Conservation (phyloP, 768 basidiomycete genomes). For the Rhodotorula sphaerocarpa region DNA sequence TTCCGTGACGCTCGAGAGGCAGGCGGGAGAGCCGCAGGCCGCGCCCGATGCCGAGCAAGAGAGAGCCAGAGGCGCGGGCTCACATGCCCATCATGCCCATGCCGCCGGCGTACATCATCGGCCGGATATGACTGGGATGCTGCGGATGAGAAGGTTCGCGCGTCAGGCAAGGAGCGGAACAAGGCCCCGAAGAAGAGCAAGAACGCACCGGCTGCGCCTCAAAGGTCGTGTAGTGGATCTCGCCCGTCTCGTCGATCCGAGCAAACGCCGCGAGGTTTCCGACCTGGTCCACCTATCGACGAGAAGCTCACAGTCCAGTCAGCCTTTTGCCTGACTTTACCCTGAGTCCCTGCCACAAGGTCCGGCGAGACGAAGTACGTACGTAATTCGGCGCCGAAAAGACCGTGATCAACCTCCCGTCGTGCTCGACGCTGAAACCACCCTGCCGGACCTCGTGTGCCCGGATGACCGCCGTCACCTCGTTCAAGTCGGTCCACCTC, state of each 20-base stretch:
- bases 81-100: conserved; percentile 19
- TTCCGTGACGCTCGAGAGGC: too few species aligned
- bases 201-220: conserved; percentile 29
- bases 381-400: conserved; percentile 88
- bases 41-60: too few species aligned
- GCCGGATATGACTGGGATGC: conserved; percentile 16
- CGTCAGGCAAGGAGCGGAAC: neutral
- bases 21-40: too few species aligned
- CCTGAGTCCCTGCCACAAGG: conserved; percentile 2
- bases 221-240: conserved; percentile 36
- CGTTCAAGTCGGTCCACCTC: conserved; percentile 35
- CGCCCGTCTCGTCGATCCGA: conserved; percentile 35
- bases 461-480: conserved; percentile 64
- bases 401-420: conserved; percentile 88
- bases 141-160: neutral
- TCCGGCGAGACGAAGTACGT: too few species aligned
- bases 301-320: neutral
- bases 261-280: conserved; percentile 90
- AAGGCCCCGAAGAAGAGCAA: neutral
- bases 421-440: conserved; percentile 90
- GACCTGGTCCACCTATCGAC: conserved; percentile 56
- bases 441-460: conserved; percentile 92
- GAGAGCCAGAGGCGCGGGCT: neutral
- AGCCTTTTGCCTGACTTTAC: neutral
- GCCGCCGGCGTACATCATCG: conserved; percentile 27